Conservation (phyloP, 176 grass and related monocot species). For the Aechmea fasciata region DNA sequence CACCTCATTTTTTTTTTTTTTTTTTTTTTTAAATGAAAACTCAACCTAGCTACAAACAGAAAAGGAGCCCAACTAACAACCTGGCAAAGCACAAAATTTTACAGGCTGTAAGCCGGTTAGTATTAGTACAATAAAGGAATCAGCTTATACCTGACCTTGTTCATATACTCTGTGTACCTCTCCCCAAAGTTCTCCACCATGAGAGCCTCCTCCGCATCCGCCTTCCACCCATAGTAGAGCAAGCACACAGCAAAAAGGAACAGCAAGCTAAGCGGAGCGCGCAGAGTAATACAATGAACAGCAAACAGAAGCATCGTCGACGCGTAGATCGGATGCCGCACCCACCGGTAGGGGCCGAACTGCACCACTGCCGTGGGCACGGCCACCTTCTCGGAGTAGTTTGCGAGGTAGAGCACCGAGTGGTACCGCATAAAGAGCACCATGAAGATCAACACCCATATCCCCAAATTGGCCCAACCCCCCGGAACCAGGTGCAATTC, state of each 20-base stretch:
- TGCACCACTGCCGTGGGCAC: constrained; percentile 21
- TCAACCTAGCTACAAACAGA: neutral
- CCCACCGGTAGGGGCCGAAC: constrained; percentile 23
- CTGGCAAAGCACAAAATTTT: neutral
- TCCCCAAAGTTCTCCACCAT: constrained; percentile 25
- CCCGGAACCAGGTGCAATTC: constrained; percentile 19
- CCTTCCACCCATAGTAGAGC: constrained; percentile 23
- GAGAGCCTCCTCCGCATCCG: constrained; percentile 18
- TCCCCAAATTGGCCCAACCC: constrained; percentile 24
- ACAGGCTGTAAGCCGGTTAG: neutral
- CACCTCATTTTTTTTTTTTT: neutral
- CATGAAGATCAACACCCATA: constrained; percentile 19
- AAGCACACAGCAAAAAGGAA: constrained; percentile 17
- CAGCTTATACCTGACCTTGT: constrained; percentile 26
- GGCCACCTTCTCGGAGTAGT: constrained; percentile 30
- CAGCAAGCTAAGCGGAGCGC: constrained; percentile 19
- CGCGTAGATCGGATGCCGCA: constrained; percentile 23
- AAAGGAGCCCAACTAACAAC: neutral
- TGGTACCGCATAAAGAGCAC: constrained; percentile 28
- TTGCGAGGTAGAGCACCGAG: constrained; percentile 27
- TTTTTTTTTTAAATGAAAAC: neutral
- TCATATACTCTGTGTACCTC: constrained; percentile 22
- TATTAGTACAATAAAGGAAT: constrained; percentile 25
- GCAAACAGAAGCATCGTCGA: constrained; percentile 22
- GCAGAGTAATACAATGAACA: constrained; percentile 15